Evolutionary conservation across 2,329 filamentous ascomycete species (phyloP).

Genomic region (Hymenoscyphus salicellus): DNA sequence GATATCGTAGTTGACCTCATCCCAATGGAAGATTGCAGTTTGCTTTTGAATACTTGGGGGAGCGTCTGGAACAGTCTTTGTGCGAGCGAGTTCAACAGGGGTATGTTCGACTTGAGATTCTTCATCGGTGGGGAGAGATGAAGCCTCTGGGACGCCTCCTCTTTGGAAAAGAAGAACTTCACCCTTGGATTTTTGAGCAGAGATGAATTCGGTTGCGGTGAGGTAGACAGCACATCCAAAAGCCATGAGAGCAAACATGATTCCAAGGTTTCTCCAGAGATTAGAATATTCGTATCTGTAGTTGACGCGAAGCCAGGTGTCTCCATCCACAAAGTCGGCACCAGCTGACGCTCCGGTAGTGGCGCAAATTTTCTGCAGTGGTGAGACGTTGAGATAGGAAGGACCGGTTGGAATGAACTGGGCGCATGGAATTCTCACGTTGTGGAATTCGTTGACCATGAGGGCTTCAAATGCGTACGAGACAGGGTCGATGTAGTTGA

Average conservation of each 20-base stretch:
- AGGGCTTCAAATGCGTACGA: slow-evolving; percentile 77
- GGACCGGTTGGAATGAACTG: slow-evolving; percentile 27
- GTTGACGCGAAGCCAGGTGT: slow-evolving; percentile 51
- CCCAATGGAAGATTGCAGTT: slow-evolving; percentile 52
- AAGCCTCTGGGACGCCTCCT: slow-evolving; percentile 48
- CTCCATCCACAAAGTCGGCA: slow-evolving; percentile 51
- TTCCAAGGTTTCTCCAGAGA: slow-evolving; percentile 68
- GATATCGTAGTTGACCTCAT: slow-evolving; percentile 54
- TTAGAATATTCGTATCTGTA: slow-evolving; percentile 58
- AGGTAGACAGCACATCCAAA: slow-evolving; percentile 63
- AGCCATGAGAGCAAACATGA: slow-evolving; percentile 62
- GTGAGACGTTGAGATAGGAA: slow-evolving; percentile 17
- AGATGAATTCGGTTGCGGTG: slow-evolving; percentile 58
- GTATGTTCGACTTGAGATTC: slow-evolving; percentile 25
- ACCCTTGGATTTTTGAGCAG: slow-evolving; percentile 70
- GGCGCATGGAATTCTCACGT: slow-evolving; percentile 25
- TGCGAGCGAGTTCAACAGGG: slow-evolving; percentile 43
- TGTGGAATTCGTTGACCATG: slow-evolving; percentile 76
- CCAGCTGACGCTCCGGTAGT: slow-evolving; percentile 58
- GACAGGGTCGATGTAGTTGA: slow-evolving; percentile 61
- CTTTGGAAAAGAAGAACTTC: slow-evolving; percentile 73
- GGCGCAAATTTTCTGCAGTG: slow-evolving; percentile 47
- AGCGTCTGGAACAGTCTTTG: slow-evolving; percentile 21
- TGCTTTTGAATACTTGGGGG: slow-evolving; percentile 39
- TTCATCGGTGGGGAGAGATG: slow-evolving; percentile 19